phyloP scores from a whole-genome alignment of 1,284 basidiomycete species.

The Tetrapyrgos nigripes region DNA sequence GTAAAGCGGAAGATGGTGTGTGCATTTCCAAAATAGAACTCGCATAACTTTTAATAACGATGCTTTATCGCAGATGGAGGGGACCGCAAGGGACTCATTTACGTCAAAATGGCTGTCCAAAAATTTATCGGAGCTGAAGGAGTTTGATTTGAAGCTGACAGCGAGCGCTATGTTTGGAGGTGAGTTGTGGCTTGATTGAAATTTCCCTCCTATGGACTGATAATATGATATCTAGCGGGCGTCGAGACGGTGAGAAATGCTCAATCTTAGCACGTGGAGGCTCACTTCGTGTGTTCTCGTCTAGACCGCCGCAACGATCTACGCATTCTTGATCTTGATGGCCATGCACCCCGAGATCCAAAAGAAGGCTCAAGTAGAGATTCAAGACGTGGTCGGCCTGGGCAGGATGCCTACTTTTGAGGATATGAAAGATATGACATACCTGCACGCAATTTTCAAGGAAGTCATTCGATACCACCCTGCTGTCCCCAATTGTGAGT shows the following conservation, averaged over 20 bases:
- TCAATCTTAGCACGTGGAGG: too few relatives aligned
- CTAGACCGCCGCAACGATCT: conserved; percentile 18
- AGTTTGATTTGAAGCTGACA: conserved; percentile 16
- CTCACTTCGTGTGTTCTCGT: too few relatives aligned
- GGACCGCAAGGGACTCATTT: conserved; percentile 17
- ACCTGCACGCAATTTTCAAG: conserved; percentile 44
- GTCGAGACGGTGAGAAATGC: conserved; percentile 26
- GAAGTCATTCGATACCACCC: conserved; percentile 46
- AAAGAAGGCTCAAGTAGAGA: conserved; percentile 42
- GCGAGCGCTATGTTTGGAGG: conserved; percentile 27
- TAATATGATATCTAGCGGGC: conserved; percentile 20
- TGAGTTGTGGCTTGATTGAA: too few relatives aligned
- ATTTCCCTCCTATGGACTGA: too few relatives aligned
- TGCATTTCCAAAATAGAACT: too few relatives aligned
- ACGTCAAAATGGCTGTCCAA: conserved; percentile 15
- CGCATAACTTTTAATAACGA: too few relatives aligned
- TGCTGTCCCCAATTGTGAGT: conserved; percentile 27
- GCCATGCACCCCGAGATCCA: conserved; percentile 43
- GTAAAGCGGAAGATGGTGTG: conserved; percentile 33
- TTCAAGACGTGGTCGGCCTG: conserved; percentile 42
- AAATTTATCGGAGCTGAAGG: neutral
- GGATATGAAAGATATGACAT: conserved; percentile 42
- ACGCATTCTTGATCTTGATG: conserved; percentile 43
- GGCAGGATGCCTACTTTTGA: conserved; percentile 45
- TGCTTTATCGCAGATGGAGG: conserved; percentile 11